Percentiles rank a stretch among this genome's conserved stretches.
Evolutionary conservation across 2,329 filamentous ascomycete species (phyloP).

Genomic region (Aspergillus sp.): DNA sequence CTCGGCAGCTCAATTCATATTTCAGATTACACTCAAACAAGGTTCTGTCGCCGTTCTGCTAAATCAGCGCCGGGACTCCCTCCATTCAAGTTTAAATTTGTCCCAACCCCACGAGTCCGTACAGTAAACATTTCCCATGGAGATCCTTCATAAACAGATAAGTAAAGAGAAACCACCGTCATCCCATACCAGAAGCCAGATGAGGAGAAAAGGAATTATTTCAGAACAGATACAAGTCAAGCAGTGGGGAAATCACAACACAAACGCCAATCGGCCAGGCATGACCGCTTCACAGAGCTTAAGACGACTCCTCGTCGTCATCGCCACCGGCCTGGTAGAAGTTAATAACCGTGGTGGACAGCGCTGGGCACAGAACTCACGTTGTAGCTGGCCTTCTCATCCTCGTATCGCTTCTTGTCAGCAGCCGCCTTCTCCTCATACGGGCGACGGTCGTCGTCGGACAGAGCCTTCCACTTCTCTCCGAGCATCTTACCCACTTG

Average conservation of each 20-base stretch:
- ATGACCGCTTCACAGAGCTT: constrained; percentile 22
- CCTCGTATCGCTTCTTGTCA: constrained; percentile 99
- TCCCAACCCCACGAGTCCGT: constrained; percentile 23
- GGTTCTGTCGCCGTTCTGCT: constrained; percentile 15
- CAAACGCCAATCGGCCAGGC: constrained; percentile 34
- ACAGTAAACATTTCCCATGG: constrained; percentile 31
- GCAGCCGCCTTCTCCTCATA: constrained; percentile 95
- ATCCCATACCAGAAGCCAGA: constrained; percentile 34
- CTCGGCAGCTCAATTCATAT: constrained; percentile 17
- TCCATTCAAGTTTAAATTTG: constrained; percentile 30
- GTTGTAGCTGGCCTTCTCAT: constrained; percentile 93
- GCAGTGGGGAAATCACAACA: constrained; percentile 34
- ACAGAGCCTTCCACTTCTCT: constrained; percentile 97
- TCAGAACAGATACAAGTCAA: constrained; percentile 29
- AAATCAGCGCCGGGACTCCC: constrained; percentile 19
- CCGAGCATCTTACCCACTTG: constrained; percentile 98
- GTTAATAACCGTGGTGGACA: constrained; percentile 3
- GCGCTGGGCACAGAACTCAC: constrained; percentile 54
- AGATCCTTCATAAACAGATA: constrained; percentile 30
- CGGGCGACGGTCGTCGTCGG: constrained; percentile 85
- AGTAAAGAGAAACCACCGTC: constrained; percentile 31
- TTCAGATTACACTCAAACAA: constrained; percentile 19
- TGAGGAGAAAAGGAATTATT: constrained; percentile 29
- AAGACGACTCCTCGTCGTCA: constrained; percentile 54
- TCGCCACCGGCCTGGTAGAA: constrained; percentile 53